Evolutionary conservation across 768 basidiomycete genomes (phyloP).

Genomic region (Hydnomerulius pinastri): DNA sequence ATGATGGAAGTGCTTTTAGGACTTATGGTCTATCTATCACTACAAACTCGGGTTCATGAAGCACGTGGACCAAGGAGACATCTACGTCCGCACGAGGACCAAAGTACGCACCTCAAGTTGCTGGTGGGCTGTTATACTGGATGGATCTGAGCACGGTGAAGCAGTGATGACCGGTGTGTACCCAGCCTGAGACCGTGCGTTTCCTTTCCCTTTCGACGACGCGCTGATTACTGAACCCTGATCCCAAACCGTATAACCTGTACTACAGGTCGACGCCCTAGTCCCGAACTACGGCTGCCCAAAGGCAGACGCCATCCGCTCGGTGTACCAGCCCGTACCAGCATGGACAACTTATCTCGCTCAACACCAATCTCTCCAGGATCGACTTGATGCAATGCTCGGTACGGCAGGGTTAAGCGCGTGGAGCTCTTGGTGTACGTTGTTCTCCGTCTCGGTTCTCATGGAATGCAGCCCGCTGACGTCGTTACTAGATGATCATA

Average conservation of each 20-base stretch:
- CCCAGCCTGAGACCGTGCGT: conserved; percentile 44
- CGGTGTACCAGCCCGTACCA: conserved; percentile 44
- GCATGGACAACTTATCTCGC: conserved; percentile 48
- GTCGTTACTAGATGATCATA: conserved; percentile 43
- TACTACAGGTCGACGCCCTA: conserved; percentile 46
- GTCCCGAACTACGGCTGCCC: conserved; percentile 48
- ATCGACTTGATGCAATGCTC: conserved; percentile 37
- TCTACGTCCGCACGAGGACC: no score
- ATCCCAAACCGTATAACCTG: background rate
- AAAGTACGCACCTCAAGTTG: no score
- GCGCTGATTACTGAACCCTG: no score
- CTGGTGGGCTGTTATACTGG: no score
- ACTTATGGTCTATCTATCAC: no score
- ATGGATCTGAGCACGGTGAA: no score
- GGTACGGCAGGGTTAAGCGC: conserved; percentile 41
- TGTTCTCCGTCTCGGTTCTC: background rate
- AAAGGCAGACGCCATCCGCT: conserved; percentile 39
- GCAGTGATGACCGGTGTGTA: no score
- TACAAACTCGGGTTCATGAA: no score
- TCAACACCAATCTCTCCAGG: conserved; percentile 37
- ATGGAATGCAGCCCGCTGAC: no score
- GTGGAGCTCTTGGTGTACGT: conserved; percentile 52
- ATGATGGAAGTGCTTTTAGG: no score
- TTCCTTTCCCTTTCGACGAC: background rate
- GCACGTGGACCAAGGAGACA: no score